Evolutionary conservation across 2,329 filamentous ascomycete genomes (phyloP), one percentile per base, ranked within the genome.

Genomic region (Xylariales sp.): DNA sequence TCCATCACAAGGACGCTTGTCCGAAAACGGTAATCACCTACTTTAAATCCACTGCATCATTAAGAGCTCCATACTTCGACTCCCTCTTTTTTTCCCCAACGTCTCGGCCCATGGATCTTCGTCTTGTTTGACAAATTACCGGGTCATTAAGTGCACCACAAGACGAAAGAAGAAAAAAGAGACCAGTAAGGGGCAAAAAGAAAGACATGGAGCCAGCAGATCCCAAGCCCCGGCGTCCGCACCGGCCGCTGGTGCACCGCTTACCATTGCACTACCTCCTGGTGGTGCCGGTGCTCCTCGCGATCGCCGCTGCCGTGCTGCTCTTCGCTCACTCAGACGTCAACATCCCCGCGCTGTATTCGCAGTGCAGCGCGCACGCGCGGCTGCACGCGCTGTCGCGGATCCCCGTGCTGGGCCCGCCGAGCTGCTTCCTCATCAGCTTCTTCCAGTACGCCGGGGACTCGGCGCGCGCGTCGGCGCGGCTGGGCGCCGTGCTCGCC

Each of bases 201-300:
- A n/a, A n/a, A n/a, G n/a, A n/a, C n/a, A 38, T 38, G 35, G 35
- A 38, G 27, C 34, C 18, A 11, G 12, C 34, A 5, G 20, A 17
- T 11, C 34, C 20, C 7, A 20, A 29, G 14, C 35, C 21, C 11
- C 30, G 23, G 23, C 8, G n/a, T 8, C 23, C 35, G 16, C 53
- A 56, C 45, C 59, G 53, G 34, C 62, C 63, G 10, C 74, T 75
- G 13, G 69, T 79, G 38, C 70, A 74, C 23, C 63, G 66, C 49
- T 69, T 79, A 50, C 60, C 69, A 32, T 68, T 76, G 33, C 70
- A 68, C 28, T 73, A 72, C 53, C 56, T 75, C 7, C 56, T 77
- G 43, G 64, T 78, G 24, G 55, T 71, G n/a, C 66, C 73, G 8
- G 57, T 72, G 33, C 51, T 74, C 20, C 61, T 76, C 37, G 62